phyloP scores from a whole-genome alignment of 768 basidiomycete genomes.

The Exidia glandulosa region DNA sequence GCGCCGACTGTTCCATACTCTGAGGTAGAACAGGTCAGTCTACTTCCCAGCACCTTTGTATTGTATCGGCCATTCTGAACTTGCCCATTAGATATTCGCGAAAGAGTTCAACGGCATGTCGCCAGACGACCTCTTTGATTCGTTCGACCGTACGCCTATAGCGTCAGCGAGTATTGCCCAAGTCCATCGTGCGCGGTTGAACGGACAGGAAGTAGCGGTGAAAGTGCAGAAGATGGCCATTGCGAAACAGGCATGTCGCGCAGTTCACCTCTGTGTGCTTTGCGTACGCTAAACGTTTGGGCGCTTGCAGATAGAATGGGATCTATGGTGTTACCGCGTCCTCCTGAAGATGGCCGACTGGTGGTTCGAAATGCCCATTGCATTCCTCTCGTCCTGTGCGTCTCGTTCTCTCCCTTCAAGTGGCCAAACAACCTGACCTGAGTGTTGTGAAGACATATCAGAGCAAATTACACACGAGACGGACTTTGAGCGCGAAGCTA shows the following conservation, averaged over 20 bases:
- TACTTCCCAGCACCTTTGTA: not conserved
- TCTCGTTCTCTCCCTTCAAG: not conserved
- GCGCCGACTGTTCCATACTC: not conserved
- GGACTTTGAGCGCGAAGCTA: slow-evolving; percentile 69
- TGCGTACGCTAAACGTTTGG: not conserved
- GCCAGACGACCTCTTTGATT: slow-evolving; percentile 63
- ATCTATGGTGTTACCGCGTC: slow-evolving; percentile 16
- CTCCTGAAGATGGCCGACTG: slow-evolving; percentile 25
- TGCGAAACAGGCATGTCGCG: slow-evolving; percentile 50
- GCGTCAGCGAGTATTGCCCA: slow-evolving; percentile 91
- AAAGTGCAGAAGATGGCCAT: slow-evolving; percentile 91
- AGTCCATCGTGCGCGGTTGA: slow-evolving; percentile 69
- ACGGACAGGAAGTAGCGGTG: slow-evolving; percentile 57
- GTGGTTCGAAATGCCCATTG: slow-evolving; percentile 28
- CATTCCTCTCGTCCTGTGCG: slow-evolving; percentile 11
- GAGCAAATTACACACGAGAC: slow-evolving; percentile 76
- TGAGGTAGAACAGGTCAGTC: not conserved
- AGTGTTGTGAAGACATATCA: slow-evolving; percentile 34
- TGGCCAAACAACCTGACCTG: slow-evolving; percentile 3
- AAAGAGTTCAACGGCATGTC: slow-evolving; percentile 59
- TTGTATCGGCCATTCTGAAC: not conserved
- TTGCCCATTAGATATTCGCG: slow-evolving; percentile 24
- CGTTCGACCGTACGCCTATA: slow-evolving; percentile 64
- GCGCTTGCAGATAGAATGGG: slow-evolving; percentile 27
- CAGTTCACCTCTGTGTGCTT: not conserved